Conservation (phyloP, 2,329 filamentous ascomycete species). For the Exophiala spinifera region DNA sequence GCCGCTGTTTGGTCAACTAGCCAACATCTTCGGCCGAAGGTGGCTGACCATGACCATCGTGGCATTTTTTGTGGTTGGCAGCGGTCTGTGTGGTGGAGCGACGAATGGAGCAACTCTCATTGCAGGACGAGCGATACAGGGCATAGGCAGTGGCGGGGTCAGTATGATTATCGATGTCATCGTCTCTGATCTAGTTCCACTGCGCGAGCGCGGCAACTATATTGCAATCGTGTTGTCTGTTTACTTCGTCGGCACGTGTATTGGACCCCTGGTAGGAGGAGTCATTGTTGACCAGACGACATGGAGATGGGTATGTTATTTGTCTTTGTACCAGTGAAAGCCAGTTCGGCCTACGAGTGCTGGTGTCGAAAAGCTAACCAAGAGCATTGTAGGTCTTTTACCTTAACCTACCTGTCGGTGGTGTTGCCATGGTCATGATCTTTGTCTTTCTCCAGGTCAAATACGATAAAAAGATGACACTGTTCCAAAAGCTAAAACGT, state of each 20-base stretch:
- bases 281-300: conserved; percentile 60
- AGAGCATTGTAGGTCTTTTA: conserved; percentile 40
- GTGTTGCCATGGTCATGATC: conserved; percentile 50
- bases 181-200: conserved; percentile 48
- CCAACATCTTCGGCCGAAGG: conserved; percentile 46
- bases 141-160: conserved; percentile 46
- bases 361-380: conserved; percentile 25
- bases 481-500: conserved; percentile 41
- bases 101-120: conserved; percentile 37
- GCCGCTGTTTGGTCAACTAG: conserved; percentile 44
- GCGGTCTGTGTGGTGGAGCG: conserved; percentile 40
- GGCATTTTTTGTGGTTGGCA: conserved; percentile 40
- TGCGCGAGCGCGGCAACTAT: conserved; percentile 48
- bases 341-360: too few species aligned
- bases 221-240: conserved; percentile 32
- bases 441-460: conserved; percentile 6
- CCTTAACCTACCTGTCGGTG: conserved; percentile 54
- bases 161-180: conserved; percentile 47
- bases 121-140: conserved; percentile 41
- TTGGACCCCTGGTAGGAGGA: conserved; percentile 57
- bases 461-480: not conserved
- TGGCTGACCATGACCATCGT: conserved; percentile 40
- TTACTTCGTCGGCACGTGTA: conserved; percentile 32
- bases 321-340: too few species aligned
- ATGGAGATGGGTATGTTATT: conserved; percentile 56